Conservation (phyloP, 2,329 filamentous ascomycete genomes). For the Zalaria sp. region DNA sequence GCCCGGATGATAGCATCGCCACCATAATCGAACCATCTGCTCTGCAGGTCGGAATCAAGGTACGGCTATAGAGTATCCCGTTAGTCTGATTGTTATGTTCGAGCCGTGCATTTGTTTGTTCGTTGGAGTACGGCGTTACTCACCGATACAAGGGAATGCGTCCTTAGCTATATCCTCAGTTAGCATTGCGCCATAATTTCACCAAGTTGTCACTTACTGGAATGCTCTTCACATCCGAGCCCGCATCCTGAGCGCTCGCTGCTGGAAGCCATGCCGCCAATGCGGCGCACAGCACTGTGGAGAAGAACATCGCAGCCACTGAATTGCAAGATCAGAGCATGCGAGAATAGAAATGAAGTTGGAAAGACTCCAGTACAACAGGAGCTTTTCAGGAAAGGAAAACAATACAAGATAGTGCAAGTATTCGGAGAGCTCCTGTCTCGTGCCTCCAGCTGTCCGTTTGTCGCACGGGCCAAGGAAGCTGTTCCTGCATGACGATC, state of each 20-base stretch:
- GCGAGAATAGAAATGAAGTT: no score
- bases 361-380: no score
- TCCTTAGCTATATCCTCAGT: conserved; percentile 12
- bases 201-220: conserved; percentile 5
- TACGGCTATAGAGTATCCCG: conserved; percentile 53
- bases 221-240: conserved; percentile 20
- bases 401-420: no score
- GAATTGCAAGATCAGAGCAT: no score
- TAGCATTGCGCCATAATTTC: background rate
- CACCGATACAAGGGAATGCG: conserved; percentile 18
- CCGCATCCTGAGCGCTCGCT: conserved; percentile 10
- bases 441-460: background rate
- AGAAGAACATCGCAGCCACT: background rate
- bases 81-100: no score
- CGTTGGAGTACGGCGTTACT: conserved; percentile 1
- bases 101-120: no score
- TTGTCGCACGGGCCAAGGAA: no score
- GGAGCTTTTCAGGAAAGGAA: no score
- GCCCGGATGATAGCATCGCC: conserved; percentile 77
- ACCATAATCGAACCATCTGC: conserved; percentile 97
- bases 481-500: background rate
- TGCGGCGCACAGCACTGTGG: conserved; percentile 8
- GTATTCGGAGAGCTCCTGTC: background rate
- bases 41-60: conserved; percentile 94
- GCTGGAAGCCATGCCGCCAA: conserved; percentile 16